These are phyloP conservation scores for Russula emetica DNA, from an alignment of 768 basidiomycete species.

Conservation along the genomic window DNA sequence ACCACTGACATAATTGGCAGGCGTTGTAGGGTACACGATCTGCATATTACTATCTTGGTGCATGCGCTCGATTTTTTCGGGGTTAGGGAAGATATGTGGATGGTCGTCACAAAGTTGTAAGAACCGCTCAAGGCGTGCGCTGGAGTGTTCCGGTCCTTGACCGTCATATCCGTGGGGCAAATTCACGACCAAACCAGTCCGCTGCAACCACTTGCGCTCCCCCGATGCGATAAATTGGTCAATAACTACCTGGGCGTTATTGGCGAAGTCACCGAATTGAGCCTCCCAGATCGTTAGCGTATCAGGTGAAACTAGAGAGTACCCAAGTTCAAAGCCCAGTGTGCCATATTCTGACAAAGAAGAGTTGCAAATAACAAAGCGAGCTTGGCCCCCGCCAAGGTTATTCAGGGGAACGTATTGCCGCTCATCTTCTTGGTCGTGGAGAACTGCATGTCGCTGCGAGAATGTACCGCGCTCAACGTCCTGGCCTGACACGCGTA, in stretches of 20 bases:
- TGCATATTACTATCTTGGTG: constrained; percentile 99
- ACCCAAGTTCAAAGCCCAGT: constrained; percentile 96
- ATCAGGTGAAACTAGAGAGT: constrained; percentile 95
- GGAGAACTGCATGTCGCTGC: constrained; percentile 93
- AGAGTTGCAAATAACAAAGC: constrained; percentile 94
- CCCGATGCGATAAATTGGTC: constrained; percentile 98
- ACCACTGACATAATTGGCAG: constrained; percentile 78
- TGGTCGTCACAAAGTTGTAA: constrained; percentile 98
- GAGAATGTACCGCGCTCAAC: constrained; percentile 99
- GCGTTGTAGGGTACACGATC: constrained; percentile 95
- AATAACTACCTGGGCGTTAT: constrained; percentile 96
- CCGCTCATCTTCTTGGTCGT: constrained; percentile 90
- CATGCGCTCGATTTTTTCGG: constrained; percentile 86
- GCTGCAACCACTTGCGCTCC: constrained; percentile 96
- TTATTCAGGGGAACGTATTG: constrained; percentile 89
- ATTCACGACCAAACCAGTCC: constrained; percentile 83
- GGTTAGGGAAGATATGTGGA: constrained; percentile 82
- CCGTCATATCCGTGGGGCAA: constrained; percentile 97
- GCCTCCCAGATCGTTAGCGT: constrained; percentile 96
- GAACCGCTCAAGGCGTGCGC: constrained; percentile 92
- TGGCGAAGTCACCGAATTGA: constrained; percentile 97
- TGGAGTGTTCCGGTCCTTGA: constrained; percentile 97
- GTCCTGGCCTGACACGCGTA: constrained; percentile 95
- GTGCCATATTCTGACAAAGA: constrained; percentile 92
- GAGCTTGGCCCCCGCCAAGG: constrained; percentile 82